Evolutionary conservation across 495 filamentous ascomycete genomes (phyloP), one percentile per base, ranked within the genome.

Genomic region (Cetradonia linearis): DNA sequence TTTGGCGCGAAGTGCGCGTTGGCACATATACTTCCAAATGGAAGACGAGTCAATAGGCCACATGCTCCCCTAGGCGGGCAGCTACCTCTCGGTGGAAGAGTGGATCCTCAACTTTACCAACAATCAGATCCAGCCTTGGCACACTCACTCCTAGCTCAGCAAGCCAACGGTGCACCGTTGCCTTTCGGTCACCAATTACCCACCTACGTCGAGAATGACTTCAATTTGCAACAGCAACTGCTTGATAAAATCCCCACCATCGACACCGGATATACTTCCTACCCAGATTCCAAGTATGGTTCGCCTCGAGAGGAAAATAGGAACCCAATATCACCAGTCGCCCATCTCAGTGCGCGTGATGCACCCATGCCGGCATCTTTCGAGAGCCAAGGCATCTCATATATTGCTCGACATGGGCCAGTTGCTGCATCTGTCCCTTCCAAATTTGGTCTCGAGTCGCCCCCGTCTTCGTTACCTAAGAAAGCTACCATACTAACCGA

Each of bases 1-100:
- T 98, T 97, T 71, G 93, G 93, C 58, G 84, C 87, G 31, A 97
- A 97, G 73, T 98, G 93, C 76, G 93, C 94, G 65, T 85, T 96
- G 70, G 87, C 91, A 62, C 93, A 98, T 71, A 87, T 97, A 66
- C 83, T 96, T 44, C 89, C 93, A 34, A 89, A 98, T 72, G 93
- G 93, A 50, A 87, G 88, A 65, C 81, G 90, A 68, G 87, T 97
- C 64, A 95, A 96, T 56, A 73, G 82, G 52, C 78, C 79, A 33
- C 78, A 68, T 60, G 72, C 71, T 48, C 69, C 73, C 60, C 70
- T 73, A 50, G 71, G 76, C 38, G 78, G 79, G 50, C 83, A 81
- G 65, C 77, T 89, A 47, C 81, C 85, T 66, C 75, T 89, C 47
- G 85, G 86, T 55, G 83, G 81, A 63, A 84, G 87, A 56, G 80